Conservation (phyloP, 768 basidiomycete genomes). For the Lyophyllum shimeji region DNA sequence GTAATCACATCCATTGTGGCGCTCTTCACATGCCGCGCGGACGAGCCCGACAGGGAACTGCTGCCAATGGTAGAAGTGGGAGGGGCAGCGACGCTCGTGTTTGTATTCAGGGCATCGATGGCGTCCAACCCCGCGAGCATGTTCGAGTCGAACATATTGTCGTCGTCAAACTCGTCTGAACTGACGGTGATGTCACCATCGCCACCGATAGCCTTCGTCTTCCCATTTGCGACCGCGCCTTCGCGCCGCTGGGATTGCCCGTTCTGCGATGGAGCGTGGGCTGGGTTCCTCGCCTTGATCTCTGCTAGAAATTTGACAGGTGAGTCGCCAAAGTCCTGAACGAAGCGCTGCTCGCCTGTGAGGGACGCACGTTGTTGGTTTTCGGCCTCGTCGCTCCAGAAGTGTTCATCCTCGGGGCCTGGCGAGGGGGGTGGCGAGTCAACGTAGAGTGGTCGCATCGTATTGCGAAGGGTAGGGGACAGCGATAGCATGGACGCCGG, state of each 20-base stretch:
- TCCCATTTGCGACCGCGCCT: background rate
- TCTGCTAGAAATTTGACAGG: constrained; percentile 8
- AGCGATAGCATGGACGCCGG: constrained; percentile 16
- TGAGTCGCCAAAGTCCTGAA: constrained; percentile 4
- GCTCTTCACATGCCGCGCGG: background rate
- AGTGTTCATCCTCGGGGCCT: constrained; percentile 15
- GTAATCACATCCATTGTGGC: constrained; percentile 31
- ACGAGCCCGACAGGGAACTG: background rate
- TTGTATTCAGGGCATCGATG: constrained; percentile 20
- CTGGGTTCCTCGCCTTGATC: background rate
- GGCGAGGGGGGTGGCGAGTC: constrained; percentile 9
- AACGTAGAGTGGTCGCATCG: constrained; percentile 5
- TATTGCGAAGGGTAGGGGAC: constrained; percentile 17
- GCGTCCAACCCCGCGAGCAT: constrained; percentile 27
- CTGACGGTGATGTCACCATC: background rate
- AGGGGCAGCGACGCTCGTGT: background rate
- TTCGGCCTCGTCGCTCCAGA: constrained; percentile 10
- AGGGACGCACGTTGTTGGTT: constrained; percentile 10
- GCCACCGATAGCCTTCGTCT: background rate
- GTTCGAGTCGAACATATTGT: constrained; percentile 28
- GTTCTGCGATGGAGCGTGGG: too few relatives aligned
- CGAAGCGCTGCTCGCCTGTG: background rate
- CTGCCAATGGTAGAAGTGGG: constrained; percentile 5
- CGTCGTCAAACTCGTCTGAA: constrained; percentile 19
- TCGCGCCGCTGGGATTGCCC: background rate